phyloP scores from a whole-genome alignment of 1,284 basidiomycete species.

The Apiotrichum veenhuisii region DNA sequence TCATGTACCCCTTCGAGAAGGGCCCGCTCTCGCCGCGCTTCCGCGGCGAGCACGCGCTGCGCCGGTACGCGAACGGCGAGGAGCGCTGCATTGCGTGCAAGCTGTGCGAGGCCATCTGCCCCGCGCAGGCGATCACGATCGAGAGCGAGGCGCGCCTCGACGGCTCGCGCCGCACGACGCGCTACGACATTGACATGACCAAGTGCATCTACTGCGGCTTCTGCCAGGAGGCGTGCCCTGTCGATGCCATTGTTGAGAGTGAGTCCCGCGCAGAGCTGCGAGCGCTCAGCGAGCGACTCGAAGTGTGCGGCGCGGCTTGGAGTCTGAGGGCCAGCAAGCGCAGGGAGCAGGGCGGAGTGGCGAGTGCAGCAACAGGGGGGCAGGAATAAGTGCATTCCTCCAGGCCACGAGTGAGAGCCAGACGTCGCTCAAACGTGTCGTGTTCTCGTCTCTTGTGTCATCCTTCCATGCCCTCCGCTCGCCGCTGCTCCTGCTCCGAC shows the following conservation, averaged over 20 bases:
- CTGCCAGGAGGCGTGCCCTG: conserved; percentile 98
- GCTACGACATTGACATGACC: conserved; percentile 94
- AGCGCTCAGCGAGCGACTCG: background rate
- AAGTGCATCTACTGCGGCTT: conserved; percentile 97
- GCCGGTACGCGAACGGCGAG: conserved; percentile 96
- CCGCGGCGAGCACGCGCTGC: conserved; percentile 97
- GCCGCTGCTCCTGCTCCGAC: background rate
- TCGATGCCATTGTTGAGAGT: conserved; percentile 99
- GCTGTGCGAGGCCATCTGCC: conserved; percentile 98
- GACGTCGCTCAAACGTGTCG: too few relatives aligned
- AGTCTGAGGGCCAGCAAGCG: background rate
- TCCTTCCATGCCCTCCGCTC: background rate
- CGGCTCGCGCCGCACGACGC: conserved; percentile 93
- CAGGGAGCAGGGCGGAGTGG: too few relatives aligned
- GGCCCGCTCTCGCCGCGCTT: conserved; percentile 96
- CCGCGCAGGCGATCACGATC: conserved; percentile 98
- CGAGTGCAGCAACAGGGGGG: too few relatives aligned
- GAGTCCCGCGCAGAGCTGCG: conserved; percentile 42
- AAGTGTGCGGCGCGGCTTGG: too few relatives aligned
- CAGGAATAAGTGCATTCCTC: too few relatives aligned
- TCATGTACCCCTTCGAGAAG: conserved; percentile 87
- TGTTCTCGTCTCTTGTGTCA: too few relatives aligned
- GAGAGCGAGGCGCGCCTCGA: conserved; percentile 95
- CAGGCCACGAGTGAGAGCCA: too few relatives aligned
- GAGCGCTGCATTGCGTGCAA: conserved; percentile 99